Conservation (phyloP, 331 rosid species). For the Dryas integrifolia region DNA sequence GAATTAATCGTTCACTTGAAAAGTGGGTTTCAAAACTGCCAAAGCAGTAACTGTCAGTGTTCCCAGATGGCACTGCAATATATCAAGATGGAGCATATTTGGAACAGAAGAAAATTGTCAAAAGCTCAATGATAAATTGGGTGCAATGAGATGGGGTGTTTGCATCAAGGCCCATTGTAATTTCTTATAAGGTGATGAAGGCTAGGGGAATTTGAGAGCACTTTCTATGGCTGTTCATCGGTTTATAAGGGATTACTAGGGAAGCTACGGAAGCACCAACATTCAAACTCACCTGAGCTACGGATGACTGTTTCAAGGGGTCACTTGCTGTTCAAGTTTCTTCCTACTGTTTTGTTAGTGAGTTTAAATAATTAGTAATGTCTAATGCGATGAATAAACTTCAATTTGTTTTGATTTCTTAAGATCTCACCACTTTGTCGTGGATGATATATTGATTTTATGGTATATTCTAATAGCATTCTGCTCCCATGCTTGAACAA, state of each 20-base stretch:
- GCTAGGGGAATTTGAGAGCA: not conserved
- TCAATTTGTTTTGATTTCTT: not conserved
- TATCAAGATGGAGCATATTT: not conserved
- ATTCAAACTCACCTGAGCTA: not conserved
- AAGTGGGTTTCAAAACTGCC: slow-evolving; percentile 9
- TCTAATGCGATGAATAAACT: not conserved
- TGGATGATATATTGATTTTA: not conserved
- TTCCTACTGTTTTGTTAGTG: not conserved
- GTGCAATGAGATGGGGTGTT: no score
- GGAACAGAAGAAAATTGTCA: slow-evolving; percentile 4
- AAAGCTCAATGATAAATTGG: not conserved
- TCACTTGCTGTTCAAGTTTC: slow-evolving; percentile 12
- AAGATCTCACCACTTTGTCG: not conserved
- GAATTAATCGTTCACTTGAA: slow-evolving; percentile 11
- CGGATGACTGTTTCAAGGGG: slow-evolving; percentile 15
- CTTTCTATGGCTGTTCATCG: not conserved
- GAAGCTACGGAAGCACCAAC: not conserved
- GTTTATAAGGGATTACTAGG: not conserved
- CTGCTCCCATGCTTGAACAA: not conserved
- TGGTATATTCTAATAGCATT: not conserved
- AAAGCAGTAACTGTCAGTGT: not conserved
- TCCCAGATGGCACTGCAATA: not conserved
- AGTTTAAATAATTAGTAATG: slow-evolving; percentile 4
- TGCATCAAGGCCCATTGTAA: no score
- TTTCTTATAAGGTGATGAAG: not conserved